Conservation (phyloP, 352 stramenopile species). For the Pythium phragmitis region DNA sequence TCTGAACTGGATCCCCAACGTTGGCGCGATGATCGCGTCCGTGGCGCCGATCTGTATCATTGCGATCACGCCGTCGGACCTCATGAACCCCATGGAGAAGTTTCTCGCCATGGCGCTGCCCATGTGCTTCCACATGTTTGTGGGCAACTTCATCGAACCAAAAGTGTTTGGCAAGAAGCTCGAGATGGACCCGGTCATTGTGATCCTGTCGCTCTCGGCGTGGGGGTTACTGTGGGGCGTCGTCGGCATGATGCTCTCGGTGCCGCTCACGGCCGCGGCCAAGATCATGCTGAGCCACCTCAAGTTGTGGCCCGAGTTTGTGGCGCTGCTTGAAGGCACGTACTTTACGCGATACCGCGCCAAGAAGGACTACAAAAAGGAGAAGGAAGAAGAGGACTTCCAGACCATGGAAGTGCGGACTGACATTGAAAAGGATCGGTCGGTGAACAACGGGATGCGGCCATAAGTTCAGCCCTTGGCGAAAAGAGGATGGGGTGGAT, state of each 20-base stretch:
- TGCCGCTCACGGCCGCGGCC: conserved; percentile 77
- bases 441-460: conserved; percentile 23
- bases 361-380: conserved; percentile 75
- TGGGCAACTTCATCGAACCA: conserved; percentile 87
- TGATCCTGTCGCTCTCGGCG: conserved; percentile 86
- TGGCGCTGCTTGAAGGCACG: conserved; percentile 83
- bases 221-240: conserved; percentile 86
- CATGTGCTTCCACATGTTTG: conserved; percentile 90
- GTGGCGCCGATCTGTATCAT: conserved; percentile 84
- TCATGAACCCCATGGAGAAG: conserved; percentile 91
- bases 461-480: conserved; percentile 1
- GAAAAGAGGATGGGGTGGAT: too few species aligned
- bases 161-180: conserved; percentile 87
- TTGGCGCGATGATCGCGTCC: conserved; percentile 87
- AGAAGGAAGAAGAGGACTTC: conserved; percentile 54
- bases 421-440: conserved; percentile 62
- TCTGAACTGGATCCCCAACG: conserved; percentile 89
- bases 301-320: conserved; percentile 84
- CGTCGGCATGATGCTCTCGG: conserved; percentile 89
- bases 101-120: conserved; percentile 81
- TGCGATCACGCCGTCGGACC: conserved; percentile 71
- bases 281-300: conserved; percentile 90
- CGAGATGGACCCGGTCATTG: conserved; percentile 85
- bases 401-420: conserved; percentile 78
- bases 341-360: conserved; percentile 80